Conservation (phyloP, 1,284 basidiomycete genomes). For the Ustilago lituana region DNA sequence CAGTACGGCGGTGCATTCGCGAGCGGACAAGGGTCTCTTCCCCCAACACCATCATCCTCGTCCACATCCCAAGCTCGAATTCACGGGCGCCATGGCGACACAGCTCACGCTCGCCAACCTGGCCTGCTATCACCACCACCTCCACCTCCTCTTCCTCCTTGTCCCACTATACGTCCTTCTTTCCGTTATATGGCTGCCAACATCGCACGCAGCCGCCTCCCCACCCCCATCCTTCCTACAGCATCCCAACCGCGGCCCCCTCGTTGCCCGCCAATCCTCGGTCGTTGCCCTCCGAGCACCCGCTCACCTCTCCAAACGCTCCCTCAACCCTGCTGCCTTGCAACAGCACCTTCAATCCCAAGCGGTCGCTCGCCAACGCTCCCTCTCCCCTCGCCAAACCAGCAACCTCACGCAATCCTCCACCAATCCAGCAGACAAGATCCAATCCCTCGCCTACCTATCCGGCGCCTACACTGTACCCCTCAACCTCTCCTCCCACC, state of each 20-base stretch:
- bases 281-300: slow-evolving; percentile 10
- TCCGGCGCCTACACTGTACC: slow-evolving; percentile 39
- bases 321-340: not conserved
- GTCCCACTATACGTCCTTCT: no score
- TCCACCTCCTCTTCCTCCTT: no score
- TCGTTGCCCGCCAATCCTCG: no score
- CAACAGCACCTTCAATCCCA: not conserved
- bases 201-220: no score
- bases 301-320: not conserved
- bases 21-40: no score
- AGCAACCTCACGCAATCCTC: slow-evolving; percentile 6
- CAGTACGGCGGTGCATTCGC: no score
- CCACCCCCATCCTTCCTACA: not conserved
- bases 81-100: no score
- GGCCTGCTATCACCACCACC: no score
- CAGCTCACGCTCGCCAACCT: no score
- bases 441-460: slow-evolving; percentile 26
- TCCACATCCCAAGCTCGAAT: no score
- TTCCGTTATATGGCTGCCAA: no score
- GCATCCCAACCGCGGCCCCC: not conserved
- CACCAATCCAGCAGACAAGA: slow-evolving; percentile 24
- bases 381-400: not conserved
- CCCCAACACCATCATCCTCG: no score
- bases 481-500: slow-evolving; percentile 38
- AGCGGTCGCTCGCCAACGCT: not conserved